These are phyloP conservation scores for Erodium maritimum DNA, from an alignment of 345 rosid species.

Conservation along the genomic window DNA sequence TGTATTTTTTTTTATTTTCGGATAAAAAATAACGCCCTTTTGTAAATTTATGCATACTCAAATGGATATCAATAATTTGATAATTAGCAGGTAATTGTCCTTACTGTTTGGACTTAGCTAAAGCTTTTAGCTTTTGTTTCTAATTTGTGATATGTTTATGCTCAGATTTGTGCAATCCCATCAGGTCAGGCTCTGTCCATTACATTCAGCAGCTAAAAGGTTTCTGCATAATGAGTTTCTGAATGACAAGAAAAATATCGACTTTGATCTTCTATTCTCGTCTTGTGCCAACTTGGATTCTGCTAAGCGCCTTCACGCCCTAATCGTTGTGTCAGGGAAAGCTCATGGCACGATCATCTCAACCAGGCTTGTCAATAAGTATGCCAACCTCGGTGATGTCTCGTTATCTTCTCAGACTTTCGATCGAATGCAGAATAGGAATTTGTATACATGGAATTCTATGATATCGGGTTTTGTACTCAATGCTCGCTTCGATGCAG, in stretches of 20 bases:
- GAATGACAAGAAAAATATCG: conserved; percentile 2
- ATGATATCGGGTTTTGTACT: conserved; percentile 15
- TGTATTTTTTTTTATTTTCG: too few species aligned
- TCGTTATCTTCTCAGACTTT: conserved; percentile 7
- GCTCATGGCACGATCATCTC: conserved; percentile 5
- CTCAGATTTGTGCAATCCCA: too few species aligned
- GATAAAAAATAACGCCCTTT: too few species aligned
- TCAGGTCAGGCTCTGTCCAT: too few species aligned
- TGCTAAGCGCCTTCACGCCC: conserved; percentile 15
- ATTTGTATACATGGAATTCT: conserved; percentile 14
- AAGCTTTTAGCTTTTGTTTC: too few species aligned
- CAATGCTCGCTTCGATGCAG: conserved; percentile 6
- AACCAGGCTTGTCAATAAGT: conserved; percentile 15
- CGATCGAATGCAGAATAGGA: conserved; percentile 7
- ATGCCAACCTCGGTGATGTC: conserved; percentile 16
- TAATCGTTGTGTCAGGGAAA: conserved; percentile 10
- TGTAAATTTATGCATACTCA: too few species aligned
- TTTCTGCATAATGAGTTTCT: too few species aligned
- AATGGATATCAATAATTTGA: too few species aligned
- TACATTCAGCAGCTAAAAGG: too few species aligned
- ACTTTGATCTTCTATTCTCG: conserved; percentile 9
- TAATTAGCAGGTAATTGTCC: too few species aligned
- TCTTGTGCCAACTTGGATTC: conserved; percentile 9
- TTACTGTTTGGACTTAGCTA: too few species aligned
- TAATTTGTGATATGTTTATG: too few species aligned